A percentile compares a stretch with the other conserved stretches of the same genome.
phyloP scores from a whole-genome alignment of 2,329 filamentous ascomycete genomes.

The Penicillium frequentans region DNA sequence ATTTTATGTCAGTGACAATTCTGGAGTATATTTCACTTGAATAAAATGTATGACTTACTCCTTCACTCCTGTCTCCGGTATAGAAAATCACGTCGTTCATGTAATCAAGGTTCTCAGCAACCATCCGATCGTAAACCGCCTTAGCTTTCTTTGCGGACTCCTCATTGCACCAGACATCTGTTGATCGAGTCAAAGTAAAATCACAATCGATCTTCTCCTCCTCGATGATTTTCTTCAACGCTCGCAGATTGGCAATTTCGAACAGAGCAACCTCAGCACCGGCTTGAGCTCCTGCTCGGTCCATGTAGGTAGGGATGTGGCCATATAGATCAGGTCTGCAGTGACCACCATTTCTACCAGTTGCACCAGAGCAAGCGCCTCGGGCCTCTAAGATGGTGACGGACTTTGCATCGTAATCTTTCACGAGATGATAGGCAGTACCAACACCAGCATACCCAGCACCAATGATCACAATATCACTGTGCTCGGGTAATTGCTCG shows the following conservation, averaged over 20 bases:
- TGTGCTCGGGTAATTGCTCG: slow-evolving; percentile 38
- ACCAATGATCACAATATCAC: slow-evolving; percentile 51
- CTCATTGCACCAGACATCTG: slow-evolving; percentile 43
- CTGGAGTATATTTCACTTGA: background rate
- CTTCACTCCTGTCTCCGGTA: slow-evolving; percentile 29
- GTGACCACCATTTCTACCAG: slow-evolving; percentile 49
- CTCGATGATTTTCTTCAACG: slow-evolving; percentile 42
- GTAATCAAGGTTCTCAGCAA: slow-evolving; percentile 27
- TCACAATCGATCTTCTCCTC: slow-evolving; percentile 49
- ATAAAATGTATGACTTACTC: slow-evolving; percentile 18
- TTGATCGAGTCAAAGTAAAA: slow-evolving; percentile 42
- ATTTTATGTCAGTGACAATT: background rate
- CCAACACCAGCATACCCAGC: slow-evolving; percentile 50
- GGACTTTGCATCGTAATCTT: slow-evolving; percentile 22
- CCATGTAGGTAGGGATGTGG: slow-evolving; percentile 38
- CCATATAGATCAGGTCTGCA: slow-evolving; percentile 46
- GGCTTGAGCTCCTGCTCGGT: slow-evolving; percentile 37
- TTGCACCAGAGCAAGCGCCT: slow-evolving; percentile 46
- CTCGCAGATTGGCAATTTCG: slow-evolving; percentile 43
- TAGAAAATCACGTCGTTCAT: slow-evolving; percentile 35
- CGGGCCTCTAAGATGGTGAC: slow-evolving; percentile 45
- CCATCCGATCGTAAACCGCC: slow-evolving; percentile 31
- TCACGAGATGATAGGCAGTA: slow-evolving; percentile 45
- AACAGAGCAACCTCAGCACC: slow-evolving; percentile 44
- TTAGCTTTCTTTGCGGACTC: slow-evolving; percentile 31